Evolutionary conservation across 306 rosid species (phyloP), one percentile per base, ranked within the genome.

Genomic region (Adenanthera pavonina): DNA sequence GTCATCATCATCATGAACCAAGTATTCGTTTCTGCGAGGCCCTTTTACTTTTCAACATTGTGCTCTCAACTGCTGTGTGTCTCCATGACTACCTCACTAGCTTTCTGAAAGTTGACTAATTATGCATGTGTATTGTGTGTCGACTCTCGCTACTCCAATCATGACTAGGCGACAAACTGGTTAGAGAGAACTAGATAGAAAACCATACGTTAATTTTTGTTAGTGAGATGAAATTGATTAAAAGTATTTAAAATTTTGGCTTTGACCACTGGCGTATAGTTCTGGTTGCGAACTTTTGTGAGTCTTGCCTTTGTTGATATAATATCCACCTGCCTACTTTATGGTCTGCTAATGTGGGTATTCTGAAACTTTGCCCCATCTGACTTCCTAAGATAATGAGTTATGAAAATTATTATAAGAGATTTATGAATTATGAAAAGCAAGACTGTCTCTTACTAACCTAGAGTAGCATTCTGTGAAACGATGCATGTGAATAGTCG

Each of bases 391-490:
- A 78, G 70, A 69, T 59, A 71, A 70, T 67, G 56, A 62, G 13
- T 57, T 13, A 3, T 72, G 52, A 66, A 19, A 36, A 34, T 36
- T 19, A 35, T 34, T 4, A 10, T 17, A 20, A 75, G 40, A 66
- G 38, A 75, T 38, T 48, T 57, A 19, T 64, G 75, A 65, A 65
- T 59, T 36, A 25, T 57, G 25, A 59, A 59, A 52, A 52, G 74
- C 49, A 73, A 59, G 49, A 52, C 78, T 76, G 75, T 78, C 83
- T 70, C 65, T 79, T 72, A 47, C 81, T 71, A 75, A 53, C 41
- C 48, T 80, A 65, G 69, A 35, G 64, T 67, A 44, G 54, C 57
- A 73, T 74, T 61, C 8, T 8, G 13, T 49, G 75, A 81, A 5
- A 80, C 30, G 30, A 67, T 68, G 12, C 6, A n/a, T 5, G 10